Evolutionary conservation across 2,329 filamentous ascomycete species (phyloP), one percentile per base, ranked within the genome.

Genomic region (Trichoderma lentiforme): DNA sequence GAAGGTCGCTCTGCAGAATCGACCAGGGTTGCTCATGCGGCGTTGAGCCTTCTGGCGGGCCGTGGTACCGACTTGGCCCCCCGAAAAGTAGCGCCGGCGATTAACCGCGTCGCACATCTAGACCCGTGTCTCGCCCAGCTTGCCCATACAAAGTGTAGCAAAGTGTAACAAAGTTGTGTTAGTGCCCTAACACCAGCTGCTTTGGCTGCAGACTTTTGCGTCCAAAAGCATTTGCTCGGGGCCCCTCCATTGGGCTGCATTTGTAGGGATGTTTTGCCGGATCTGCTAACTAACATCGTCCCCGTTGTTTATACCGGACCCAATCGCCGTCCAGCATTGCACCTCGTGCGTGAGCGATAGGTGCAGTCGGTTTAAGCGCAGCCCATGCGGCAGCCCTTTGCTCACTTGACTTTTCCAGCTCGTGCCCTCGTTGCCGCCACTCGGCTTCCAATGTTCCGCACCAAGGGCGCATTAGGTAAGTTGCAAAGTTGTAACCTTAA

Each of bases 321-420:
- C 80, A 81, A 81, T 81, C 76, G 74, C 71, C 66, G 73, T 70
- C 43, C 60, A 74, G 72, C 70, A 75, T 77, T 61, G 43, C 60
- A 74, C 79, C 80, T 76, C 80, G 80, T 81, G 80, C 77, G 74
- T 74, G 72, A 78, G 76, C 75, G 78, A 80, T 77, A 80, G 58
- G 78, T 77, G 61, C 51, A 57, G 60, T 71, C 32, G 26, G 15
- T 58, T 66, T 39, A 60, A 47, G 51, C 51, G 32, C 61, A 71
- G 53, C 56, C 32, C 39, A 32, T 18, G 28, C 18, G 53, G 14
- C n/a, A 24, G 24, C 34, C 53, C 36, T 53, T 21, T 18, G 36
- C 36, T 47, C 30, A 26, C 28, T 62, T 26, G 67, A 53, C 24
- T n/a, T 36, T 58, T 47, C 30, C 12, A 66, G 64, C 39, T 53